These are phyloP conservation scores for Chalciporus piperatus DNA, from an alignment of 768 basidiomycete species.

Conservation along the genomic window DNA sequence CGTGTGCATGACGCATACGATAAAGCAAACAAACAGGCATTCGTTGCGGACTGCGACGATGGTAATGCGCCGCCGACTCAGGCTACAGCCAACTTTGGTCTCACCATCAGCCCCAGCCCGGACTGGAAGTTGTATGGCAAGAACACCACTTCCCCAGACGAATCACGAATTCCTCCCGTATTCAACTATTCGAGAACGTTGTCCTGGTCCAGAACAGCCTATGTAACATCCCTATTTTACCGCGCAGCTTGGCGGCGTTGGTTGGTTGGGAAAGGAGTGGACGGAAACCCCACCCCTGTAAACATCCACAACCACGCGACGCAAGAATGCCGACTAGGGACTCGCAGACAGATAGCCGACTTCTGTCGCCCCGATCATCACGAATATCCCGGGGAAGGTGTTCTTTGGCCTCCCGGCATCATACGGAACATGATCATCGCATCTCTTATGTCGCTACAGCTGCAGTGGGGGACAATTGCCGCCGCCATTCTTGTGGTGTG, in stretches of 20 bases:
- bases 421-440: constrained; percentile 29
- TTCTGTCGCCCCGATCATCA: constrained; percentile 18
- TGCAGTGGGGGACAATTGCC: constrained; percentile 34
- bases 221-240: constrained; percentile 16
- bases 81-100: constrained; percentile 6
- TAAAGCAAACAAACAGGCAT: constrained; percentile 10
- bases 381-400: not conserved
- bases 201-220: constrained; percentile 19
- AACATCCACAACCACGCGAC: constrained; percentile 3
- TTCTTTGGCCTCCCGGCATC: constrained; percentile 24
- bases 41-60: not conserved
- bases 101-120: constrained; percentile 14
- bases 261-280: constrained; percentile 1
- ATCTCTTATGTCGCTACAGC: constrained; percentile 25
- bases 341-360: constrained; percentile 10
- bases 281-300: not conserved
- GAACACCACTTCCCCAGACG: constrained; percentile 20
- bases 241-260: constrained; percentile 14
- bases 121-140: not conserved
- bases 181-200: constrained; percentile 25
- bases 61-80: not conserved
- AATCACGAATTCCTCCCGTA: constrained; percentile 21
- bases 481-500: constrained; percentile 29
- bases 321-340: constrained; percentile 17
- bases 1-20: constrained; percentile 25